phyloP scores from a whole-genome alignment of 1,139 yeast genomes.

The Geotrichum australiense region DNA sequence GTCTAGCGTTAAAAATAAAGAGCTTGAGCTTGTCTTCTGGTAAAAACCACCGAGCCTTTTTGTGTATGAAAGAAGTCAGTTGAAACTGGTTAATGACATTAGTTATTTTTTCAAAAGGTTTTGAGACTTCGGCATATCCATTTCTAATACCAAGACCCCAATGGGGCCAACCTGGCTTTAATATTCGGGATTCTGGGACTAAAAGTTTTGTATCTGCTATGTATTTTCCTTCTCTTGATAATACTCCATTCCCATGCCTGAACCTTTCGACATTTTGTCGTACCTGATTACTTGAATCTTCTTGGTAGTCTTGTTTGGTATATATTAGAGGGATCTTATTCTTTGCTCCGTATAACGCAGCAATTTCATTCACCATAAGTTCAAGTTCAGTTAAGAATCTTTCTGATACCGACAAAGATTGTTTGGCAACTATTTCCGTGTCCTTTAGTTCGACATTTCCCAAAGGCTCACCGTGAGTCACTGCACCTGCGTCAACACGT shows the following conservation, averaged over 20 bases:
- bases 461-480: conserved; percentile 7
- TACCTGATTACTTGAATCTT: not conserved
- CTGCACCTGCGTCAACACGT: conserved; percentile 16
- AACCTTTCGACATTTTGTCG: conserved; percentile 2
- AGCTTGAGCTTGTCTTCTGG: not conserved
- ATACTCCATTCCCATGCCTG: conserved; percentile 8
- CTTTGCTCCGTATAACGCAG: conserved; percentile 17
- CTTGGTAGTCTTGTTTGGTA: conserved; percentile 9
- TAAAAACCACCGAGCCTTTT: not conserved
- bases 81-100: conserved; percentile 23
- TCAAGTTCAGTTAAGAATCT: conserved; percentile 15
- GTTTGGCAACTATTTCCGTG: not conserved
- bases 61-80: conserved; percentile 5
- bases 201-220: conserved; percentile 9
- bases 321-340: conserved; percentile 15
- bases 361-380: conserved; percentile 17
- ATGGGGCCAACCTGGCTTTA: conserved; percentile 17
- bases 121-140: conserved; percentile 24
- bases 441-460: not conserved
- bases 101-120: conserved; percentile 23
- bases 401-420: not conserved
- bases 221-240: conserved; percentile 12
- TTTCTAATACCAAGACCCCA: conserved; percentile 23
- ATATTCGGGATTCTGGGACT: conserved; percentile 1
- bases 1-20: not conserved